Conservation (phyloP, 345 rosid genomes). For the Rhodamnia rubescens region DNA sequence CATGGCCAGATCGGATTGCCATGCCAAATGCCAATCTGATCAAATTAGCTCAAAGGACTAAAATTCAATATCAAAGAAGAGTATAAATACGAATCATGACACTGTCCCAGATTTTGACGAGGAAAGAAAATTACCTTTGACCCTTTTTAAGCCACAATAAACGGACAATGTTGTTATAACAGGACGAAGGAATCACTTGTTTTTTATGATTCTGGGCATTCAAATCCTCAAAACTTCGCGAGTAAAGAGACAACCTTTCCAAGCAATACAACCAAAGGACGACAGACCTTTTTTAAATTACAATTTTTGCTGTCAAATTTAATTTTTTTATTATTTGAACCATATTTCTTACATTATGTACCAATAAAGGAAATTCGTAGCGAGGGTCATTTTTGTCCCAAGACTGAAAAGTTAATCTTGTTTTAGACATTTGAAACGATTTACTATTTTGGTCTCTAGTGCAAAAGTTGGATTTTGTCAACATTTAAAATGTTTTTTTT, state of each 20-base stretch:
- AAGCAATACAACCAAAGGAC: background rate
- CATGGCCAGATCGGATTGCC: background rate
- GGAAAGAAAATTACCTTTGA: background rate
- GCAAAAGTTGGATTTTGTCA: no score
- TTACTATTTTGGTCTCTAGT: no score
- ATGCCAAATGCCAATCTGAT: background rate
- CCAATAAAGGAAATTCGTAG: no score
- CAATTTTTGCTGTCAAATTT: no score
- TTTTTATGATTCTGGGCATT: background rate
- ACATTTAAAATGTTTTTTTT: no score
- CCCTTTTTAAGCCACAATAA: background rate
- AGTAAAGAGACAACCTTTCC: background rate
- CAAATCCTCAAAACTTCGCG: background rate
- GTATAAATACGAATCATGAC: background rate
- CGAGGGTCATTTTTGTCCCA: no score
- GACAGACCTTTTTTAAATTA: background rate
- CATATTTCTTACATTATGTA: no score
- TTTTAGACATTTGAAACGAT: no score
- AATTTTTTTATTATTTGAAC: no score
- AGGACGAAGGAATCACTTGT: background rate
- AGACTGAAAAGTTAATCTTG: no score
- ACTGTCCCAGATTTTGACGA: background rate
- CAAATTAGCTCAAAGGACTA: background rate
- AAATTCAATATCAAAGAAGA: background rate
- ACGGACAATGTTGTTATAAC: background rate